Percentiles rank a stretch among this genome's conserved stretches.
Conservation (phyloP, 345 rosid genomes). For the Limnanthes douglasii region DNA sequence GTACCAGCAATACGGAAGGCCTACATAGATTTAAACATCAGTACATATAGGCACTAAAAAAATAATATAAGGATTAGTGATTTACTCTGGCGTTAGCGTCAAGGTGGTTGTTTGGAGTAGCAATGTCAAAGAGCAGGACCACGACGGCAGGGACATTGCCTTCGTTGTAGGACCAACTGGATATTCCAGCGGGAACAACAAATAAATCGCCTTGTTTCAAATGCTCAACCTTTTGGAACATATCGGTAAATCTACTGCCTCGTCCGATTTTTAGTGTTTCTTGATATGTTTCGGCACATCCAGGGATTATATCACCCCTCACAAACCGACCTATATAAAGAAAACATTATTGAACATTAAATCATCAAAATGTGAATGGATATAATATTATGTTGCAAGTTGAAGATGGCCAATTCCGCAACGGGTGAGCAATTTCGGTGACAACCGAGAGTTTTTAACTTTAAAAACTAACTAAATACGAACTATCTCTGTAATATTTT, state of each 20-base stretch:
- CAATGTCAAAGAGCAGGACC: conserved; percentile 21
- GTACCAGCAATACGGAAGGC: background rate
- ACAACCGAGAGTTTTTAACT: no score
- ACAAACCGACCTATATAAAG: no score
- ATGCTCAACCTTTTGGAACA: conserved; percentile 41
- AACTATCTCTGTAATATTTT: no score
- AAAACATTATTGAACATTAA: no score
- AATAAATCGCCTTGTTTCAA: conserved; percentile 37
- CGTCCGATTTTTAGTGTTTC: no score
- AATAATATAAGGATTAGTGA: background rate
- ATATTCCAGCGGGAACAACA: conserved; percentile 32
- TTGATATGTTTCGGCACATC: no score
- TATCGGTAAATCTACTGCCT: conserved; percentile 19
- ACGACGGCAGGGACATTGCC: conserved; percentile 28
- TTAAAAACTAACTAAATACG: no score
- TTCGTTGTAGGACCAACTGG: conserved; percentile 48
- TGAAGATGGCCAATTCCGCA: no score
- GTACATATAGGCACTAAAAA: background rate
- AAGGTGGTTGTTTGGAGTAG: conserved; percentile 42
- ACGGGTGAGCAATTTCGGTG: no score
- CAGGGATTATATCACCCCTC: no score
- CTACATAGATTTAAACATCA: background rate
- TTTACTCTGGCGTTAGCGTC: conserved; percentile 44
- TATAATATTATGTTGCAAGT: no score
- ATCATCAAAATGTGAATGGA: no score